These are phyloP conservation scores for Fusarium newnesense DNA, from an alignment of 2,329 filamentous ascomycete genomes.

Conservation along the genomic window DNA sequence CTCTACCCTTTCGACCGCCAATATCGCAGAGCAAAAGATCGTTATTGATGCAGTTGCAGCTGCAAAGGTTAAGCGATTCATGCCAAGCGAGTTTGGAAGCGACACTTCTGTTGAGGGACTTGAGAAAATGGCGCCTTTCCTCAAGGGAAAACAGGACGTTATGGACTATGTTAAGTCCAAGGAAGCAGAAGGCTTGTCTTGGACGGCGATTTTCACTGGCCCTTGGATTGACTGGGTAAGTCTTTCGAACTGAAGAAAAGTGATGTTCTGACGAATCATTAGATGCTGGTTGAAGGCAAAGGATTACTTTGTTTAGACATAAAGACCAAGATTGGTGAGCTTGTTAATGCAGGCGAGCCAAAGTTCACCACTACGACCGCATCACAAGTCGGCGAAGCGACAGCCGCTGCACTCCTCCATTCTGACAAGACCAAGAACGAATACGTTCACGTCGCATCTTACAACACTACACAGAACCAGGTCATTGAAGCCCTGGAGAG, in stretches of 20 bases:
- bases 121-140: slow-evolving; percentile 1
- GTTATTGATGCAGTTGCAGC: slow-evolving; percentile 2
- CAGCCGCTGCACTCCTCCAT: neutral
- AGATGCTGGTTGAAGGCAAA: slow-evolving; percentile 5
- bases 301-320: neutral
- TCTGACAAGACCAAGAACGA: neutral
- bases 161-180: slow-evolving; percentile 16
- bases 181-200: neutral
- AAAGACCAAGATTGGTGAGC: neutral
- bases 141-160: neutral
- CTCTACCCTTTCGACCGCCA: slow-evolving; percentile 7
- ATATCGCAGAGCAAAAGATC: neutral
- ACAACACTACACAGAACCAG: neutral
- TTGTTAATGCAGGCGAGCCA: neutral
- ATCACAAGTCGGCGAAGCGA: slow-evolving; percentile 8
- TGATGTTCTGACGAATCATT: accelerated
- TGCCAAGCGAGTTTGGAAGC: slow-evolving; percentile 13
- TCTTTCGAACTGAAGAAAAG: accelerated
- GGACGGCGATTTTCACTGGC: slow-evolving; percentile 1
- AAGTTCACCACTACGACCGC: slow-evolving; percentile 11
- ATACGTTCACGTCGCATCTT: neutral
- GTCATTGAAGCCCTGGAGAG: neutral
- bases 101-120: neutral
- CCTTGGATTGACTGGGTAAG: slow-evolving; percentile 14
- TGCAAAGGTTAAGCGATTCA: slow-evolving; percentile 13